Evolutionary conservation across 1,284 basidiomycete species (phyloP).

Genomic region (Apiotrichum brassicae): DNA sequence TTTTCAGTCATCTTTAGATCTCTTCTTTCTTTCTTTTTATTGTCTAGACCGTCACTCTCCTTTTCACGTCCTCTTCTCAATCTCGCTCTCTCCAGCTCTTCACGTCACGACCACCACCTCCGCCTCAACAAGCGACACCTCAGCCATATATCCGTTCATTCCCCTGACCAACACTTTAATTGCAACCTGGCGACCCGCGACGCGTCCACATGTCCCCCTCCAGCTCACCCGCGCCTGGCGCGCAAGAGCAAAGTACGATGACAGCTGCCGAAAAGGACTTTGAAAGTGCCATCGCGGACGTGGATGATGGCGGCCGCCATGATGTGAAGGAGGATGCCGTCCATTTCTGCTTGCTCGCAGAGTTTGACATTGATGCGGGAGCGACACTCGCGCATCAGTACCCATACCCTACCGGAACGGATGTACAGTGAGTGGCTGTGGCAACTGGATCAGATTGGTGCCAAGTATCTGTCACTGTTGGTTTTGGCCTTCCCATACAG

Average conservation of each 20-base stretch:
- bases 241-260: background rate
- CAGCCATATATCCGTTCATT: too few relatives aligned
- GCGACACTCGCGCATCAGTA: slow-evolving; percentile 89
- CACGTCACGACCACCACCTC: too few relatives aligned
- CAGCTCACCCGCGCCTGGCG: slow-evolving; percentile 1
- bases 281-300: slow-evolving; percentile 16
- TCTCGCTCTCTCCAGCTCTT: too few relatives aligned
- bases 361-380: slow-evolving; percentile 90
- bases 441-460: too few relatives aligned
- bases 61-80: too few relatives aligned
- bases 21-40: too few relatives aligned
- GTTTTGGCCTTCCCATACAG: background rate
- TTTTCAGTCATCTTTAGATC: too few relatives aligned
- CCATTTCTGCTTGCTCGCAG: slow-evolving; percentile 85
- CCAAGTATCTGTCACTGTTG: background rate
- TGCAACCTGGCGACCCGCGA: too few relatives aligned
- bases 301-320: slow-evolving; percentile 4
- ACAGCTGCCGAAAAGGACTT: slow-evolving; percentile 12
- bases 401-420: slow-evolving; percentile 80
- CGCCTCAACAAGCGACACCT: too few relatives aligned
- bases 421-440: slow-evolving; percentile 67
- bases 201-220: background rate
- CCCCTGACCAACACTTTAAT: too few relatives aligned
- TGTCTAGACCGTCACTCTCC: too few relatives aligned
- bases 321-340: slow-evolving; percentile 57